A percentile compares a stretch with the other conserved stretches of the same genome.
Conservation (phyloP, 106 monocot genomes). For the Allium fistulosum region DNA sequence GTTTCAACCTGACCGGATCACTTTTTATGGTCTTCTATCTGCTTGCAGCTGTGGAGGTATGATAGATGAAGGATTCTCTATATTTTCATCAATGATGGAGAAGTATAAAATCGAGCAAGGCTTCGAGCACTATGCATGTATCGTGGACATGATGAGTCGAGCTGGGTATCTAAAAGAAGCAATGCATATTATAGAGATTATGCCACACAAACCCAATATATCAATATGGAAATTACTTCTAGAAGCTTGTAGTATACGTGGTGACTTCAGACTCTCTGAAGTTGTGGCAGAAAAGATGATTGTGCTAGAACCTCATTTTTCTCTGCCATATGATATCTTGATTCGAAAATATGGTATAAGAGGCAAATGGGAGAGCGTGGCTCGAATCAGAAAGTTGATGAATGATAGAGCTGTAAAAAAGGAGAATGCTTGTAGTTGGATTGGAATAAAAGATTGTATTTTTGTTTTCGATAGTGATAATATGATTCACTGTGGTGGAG, state of each 20-base stretch:
- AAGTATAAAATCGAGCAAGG: conserved; percentile 27
- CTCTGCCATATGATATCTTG: conserved; percentile 39
- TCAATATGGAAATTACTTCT: conserved; percentile 36
- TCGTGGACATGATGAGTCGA: conserved; percentile 55
- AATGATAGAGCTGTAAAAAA: conserved; percentile 35
- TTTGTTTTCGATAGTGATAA: conserved; percentile 33
- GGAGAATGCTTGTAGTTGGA: conserved; percentile 44
- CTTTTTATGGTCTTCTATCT: conserved; percentile 43
- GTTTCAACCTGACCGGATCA: conserved; percentile 55
- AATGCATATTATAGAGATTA: conserved; percentile 28
- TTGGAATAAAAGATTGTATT: conserved; percentile 31
- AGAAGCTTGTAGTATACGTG: conserved; percentile 37
- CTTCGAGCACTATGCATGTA: conserved; percentile 41
- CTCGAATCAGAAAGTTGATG: conserved; percentile 44
- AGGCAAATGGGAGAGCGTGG: conserved; percentile 67
- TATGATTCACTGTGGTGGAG: conserved; percentile 50
- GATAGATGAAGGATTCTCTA: conserved; percentile 30
- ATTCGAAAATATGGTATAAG: conserved; percentile 38
- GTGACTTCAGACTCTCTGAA: conserved; percentile 29
- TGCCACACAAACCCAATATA: conserved; percentile 15
- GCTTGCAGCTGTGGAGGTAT: conserved; percentile 50
- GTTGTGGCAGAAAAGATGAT: conserved; percentile 42
- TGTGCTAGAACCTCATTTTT: conserved; percentile 19
- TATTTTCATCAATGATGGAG: conserved; percentile 48
- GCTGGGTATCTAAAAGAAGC: conserved; percentile 52